Conservation (phyloP, 768 basidiomycete species). For the Albatrellus ellisii region DNA sequence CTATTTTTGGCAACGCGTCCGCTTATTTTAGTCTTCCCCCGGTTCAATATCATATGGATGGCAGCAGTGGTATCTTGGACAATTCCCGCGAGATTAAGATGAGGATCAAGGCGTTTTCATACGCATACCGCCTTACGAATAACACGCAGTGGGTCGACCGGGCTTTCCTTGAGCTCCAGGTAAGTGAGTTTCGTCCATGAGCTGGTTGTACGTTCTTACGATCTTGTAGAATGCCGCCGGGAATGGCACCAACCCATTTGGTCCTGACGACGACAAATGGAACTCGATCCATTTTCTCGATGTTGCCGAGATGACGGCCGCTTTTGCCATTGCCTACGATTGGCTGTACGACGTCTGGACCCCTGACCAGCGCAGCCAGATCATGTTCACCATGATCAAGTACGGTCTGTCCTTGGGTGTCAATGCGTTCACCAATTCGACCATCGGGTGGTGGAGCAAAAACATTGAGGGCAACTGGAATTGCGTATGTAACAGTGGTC, state of each 20-base stretch:
- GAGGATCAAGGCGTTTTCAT: conserved; percentile 85
- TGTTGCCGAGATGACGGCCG: conserved; percentile 76
- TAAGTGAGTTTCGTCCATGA: conserved; percentile 23
- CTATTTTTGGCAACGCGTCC: conserved; percentile 83
- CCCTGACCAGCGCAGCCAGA: conserved; percentile 50
- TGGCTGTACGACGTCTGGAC: conserved; percentile 88
- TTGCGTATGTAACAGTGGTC: conserved; percentile 87
- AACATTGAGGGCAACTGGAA: conserved; percentile 91
- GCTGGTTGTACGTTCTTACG: conserved; percentile 1
- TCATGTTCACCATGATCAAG: conserved; percentile 59
- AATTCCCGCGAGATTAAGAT: conserved; percentile 81
- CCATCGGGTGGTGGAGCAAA: conserved; percentile 69
- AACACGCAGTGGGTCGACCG: conserved; percentile 88
- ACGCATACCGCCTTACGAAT: conserved; percentile 83
- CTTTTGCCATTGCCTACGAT: conserved; percentile 90
- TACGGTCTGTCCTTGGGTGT: conserved; percentile 67
- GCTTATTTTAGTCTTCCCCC: conserved; percentile 50
- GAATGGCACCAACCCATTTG: conserved; percentile 53
- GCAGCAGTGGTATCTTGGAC: conserved; percentile 85
- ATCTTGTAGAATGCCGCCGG: conserved; percentile 55
- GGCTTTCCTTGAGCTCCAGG: conserved; percentile 71
- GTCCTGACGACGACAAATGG: conserved; percentile 57
- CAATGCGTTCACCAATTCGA: conserved; percentile 30
- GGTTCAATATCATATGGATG: conserved; percentile 63
- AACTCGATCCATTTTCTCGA: conserved; percentile 89